A percentile compares a stretch with the other conserved stretches of the same genome.
Conservation (phyloP, 495 filamentous ascomycete genomes). For the Halenospora varia region DNA sequence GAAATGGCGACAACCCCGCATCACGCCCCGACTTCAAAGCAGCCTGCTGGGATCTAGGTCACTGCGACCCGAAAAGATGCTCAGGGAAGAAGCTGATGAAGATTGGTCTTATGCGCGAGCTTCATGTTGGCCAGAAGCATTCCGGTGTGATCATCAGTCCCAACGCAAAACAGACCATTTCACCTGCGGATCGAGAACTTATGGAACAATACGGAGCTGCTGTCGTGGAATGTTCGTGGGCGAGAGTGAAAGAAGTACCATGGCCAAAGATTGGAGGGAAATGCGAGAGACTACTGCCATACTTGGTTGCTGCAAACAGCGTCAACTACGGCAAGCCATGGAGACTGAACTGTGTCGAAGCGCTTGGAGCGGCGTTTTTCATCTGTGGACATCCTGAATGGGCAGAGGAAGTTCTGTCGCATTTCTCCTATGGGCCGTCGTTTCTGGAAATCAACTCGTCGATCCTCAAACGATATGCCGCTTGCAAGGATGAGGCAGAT, state of each 20-base stretch:
- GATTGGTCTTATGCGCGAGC: constrained; percentile 87
- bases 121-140: constrained; percentile 86
- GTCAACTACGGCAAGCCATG: constrained; percentile 97
- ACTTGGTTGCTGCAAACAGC: constrained; percentile 92
- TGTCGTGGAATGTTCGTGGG: constrained; percentile 97
- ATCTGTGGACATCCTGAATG: constrained; percentile 92
- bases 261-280: constrained; percentile 91
- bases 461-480: constrained; percentile 79
- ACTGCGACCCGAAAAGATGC: constrained; percentile 96
- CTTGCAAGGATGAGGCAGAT: constrained; percentile 77
- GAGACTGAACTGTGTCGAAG: constrained; percentile 93
- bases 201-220: constrained; percentile 88
- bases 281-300: constrained; percentile 88
- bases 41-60: constrained; percentile 95
- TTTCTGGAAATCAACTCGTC: constrained; percentile 86
- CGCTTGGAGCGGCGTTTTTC: constrained; percentile 83
- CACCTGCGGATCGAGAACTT: constrained; percentile 72
- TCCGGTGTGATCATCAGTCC: constrained; percentile 89
- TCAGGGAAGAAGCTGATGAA: constrained; percentile 92
- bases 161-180: constrained; percentile 82
- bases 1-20: constrained; percentile 29
- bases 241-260: constrained; percentile 83
- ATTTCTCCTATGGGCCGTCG: constrained; percentile 82
- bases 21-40: constrained; percentile 72
- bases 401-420: constrained; percentile 75